Base-by-base conservation (phyloP, 257 asterid genomes). In the Solanum appendiculatum region DNA sequence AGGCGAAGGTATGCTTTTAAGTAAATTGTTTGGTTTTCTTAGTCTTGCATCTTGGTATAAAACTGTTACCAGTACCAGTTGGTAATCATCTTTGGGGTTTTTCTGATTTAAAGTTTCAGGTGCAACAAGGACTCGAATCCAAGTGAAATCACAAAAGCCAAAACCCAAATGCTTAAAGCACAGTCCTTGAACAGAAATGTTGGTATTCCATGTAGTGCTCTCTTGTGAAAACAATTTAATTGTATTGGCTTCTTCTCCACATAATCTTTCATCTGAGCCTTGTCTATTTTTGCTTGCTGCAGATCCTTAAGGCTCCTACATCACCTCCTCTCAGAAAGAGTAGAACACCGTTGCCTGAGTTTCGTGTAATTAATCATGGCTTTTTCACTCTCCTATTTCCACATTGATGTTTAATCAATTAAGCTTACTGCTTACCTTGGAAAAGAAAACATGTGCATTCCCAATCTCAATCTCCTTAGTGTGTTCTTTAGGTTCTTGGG, bases 101-200 rank as follows among this genome's bases (percentile, higher is more conserved):
- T 36, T 60, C 34, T 63, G 33, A 42, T 83, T 46, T 81, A 34
- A 82, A 78, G 69, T 83, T 90, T 81, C 94, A 95, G 96, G 90
- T 91, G 96, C 87, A 94, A 91, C 91, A 89, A 86, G 80, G 92
- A 91, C 80, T 89, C 89, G 81, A 91, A 86, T n/a, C 85, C 95
- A 75, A 93, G 91, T 66, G 97, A 89, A 86, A 85, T 74, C 46
- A 92, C 89, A 42, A 92, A 91, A 88, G 86, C 73, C 82, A 91
- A 88, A 83, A 83, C 83, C 36, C 85, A 85, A 82, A 80, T 33
- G 89, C 85, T 86, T 34, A 93, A 88, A 91, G 88, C 91, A 81
- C 91, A 44, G 84, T 87, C 96, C 18, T 81, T 86, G 86, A 94
- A 90, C 92, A 94, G 63, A 92, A 95, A 94, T 88, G 99, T 95